Percentiles rank a stretch among this genome's conserved stretches.
Evolutionary conservation across 257 asterid genomes (phyloP).

Genomic region (Solanum chiquidenum): DNA sequence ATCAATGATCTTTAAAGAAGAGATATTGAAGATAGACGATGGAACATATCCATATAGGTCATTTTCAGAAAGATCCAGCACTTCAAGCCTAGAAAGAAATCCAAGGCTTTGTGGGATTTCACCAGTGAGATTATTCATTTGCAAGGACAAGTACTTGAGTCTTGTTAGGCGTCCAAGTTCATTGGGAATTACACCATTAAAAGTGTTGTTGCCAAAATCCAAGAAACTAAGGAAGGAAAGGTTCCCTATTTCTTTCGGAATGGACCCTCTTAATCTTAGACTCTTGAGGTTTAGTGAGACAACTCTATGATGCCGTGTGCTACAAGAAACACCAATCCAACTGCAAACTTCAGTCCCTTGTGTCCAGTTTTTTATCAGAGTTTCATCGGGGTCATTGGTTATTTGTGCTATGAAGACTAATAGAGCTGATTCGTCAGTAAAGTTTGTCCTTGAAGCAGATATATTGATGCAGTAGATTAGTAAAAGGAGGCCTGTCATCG

Average conservation of each 20-base stretch:
- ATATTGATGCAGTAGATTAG: not conserved
- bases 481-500: not conserved
- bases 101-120: slow-evolving; percentile 2
- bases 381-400: not conserved
- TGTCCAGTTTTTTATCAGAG: not conserved
- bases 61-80: not conserved
- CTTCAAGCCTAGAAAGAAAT: slow-evolving; percentile 9
- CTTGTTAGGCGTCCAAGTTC: not conserved
- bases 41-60: slow-evolving; percentile 3
- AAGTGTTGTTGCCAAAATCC: slow-evolving; percentile 1
- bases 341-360: not conserved
- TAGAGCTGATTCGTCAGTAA: not conserved
- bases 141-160: not conserved
- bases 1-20: not conserved
- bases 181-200: slow-evolving; percentile 1
- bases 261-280: not conserved
- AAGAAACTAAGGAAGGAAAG: slow-evolving; percentile 6
- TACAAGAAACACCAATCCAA: not conserved
- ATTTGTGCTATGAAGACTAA: not conserved
- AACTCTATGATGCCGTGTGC: not conserved
- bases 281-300: not conserved
- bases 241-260: not conserved
- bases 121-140: slow-evolving; percentile 4
- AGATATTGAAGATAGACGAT: slow-evolving; percentile 1
- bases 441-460: not conserved